Evolutionary conservation across 2,329 filamentous ascomycete genomes (phyloP), one percentile per base, ranked within the genome.

Genomic region (Chaetoscypha palmicola): DNA sequence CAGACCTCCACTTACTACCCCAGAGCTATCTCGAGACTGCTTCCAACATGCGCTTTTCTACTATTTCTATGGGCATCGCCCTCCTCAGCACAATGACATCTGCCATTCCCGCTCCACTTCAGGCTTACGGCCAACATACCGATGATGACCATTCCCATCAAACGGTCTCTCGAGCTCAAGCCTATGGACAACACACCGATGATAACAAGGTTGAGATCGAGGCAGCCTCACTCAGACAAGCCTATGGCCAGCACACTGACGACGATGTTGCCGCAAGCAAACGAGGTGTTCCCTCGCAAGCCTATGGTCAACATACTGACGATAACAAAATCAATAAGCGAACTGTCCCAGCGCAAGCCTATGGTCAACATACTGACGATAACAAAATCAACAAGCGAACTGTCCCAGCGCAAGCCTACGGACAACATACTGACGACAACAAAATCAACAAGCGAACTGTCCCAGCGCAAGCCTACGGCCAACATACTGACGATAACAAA

Each of bases 151-250:
- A 19, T 5, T 12, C 11, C 16, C 4, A 26, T 12, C 5, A 17
- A 9, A 14, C 11, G 19, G 5, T 9, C 12, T 23, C n/a, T 12
- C 21, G n/a, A 14, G 22, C 19, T 4, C 37, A 39, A 30, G 37
- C 37, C 2, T 39, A 39, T 39, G 37, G 37, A 5, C 37, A 39
- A 39, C 37, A 39, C 24, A 39, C 23, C 10, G 37, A 39, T 21
- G 37, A 39, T 19, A 30, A 39, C 8, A 20, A 26, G 16, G 17
- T 12, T 14, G 19, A 22, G 10, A 11, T 17, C n/a, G 23, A 17
- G 22, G 10, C 21, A 5, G 7, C 7, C 5, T n/a, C 31, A 11
- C 10, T 16, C 14, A 23, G n/a, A 5, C 34, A 37, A 23, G 34
- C 34, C 5, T 37, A 37, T 37, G 34, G 34, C 5, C 34, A 37